Evolutionary conservation across 805 yeast species (phyloP), one percentile per base, ranked within the genome.

Genomic region (Komagataella ulmi): DNA sequence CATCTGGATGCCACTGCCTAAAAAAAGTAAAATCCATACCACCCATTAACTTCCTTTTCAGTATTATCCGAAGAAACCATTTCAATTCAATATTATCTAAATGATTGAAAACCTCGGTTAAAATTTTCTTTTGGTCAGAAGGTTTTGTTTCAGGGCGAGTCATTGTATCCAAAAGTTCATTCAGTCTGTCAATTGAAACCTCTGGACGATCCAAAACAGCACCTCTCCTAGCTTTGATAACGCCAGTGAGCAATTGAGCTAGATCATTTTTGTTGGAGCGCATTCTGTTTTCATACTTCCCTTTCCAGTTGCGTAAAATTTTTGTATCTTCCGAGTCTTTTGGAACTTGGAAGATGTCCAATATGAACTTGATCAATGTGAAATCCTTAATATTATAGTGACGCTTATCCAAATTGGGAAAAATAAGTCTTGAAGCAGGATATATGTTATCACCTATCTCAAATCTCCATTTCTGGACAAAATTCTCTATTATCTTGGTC

Each of bases 1-100:
- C 91, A 62, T 88, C 90, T 0, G 89, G 88, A 63, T 88, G 95
- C 87, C 90, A 89, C 24, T 67, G 57, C 4, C 65, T 58, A 49
- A 88, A 66, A 52, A 88, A 72, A 10, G 73, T 65, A 24, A 74
- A 71, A 57, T 86, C 91, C 53, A 81, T 72, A 7, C 80, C 74
- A 3, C 81, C 76, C n/a, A 86, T 65, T n/a, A 81, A 72, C 48
- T 77, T 73, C 54, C 70, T 64, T 65, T 79, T 81, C 50, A 89
- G 65, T 3, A 90, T 62, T 8, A 85, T 82, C 52, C 81, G 79
- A 53, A 88, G 72, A 45, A 88, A 68, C 76, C 85, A 88, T 52
- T 79, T 70, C 49, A 87, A 61, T 60, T 89, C 95, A 2, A 74
- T 68, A 12, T 80, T 75, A 30, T 77, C 70, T 77, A 86, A 73